Conservation (phyloP, 805 yeast genomes). For the Pichia sporocuriosa region DNA sequence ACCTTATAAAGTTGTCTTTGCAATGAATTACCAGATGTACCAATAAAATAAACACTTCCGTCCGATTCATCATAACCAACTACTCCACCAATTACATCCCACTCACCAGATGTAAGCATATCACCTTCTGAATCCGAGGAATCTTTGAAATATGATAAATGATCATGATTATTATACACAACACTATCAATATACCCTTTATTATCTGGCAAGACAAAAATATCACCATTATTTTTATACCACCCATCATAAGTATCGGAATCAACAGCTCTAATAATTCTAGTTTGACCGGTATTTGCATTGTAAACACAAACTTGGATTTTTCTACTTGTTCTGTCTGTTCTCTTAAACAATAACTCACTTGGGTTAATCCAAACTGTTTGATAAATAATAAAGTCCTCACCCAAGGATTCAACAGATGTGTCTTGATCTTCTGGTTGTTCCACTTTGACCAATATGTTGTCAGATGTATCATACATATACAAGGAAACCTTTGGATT, state of each 20-base stretch:
- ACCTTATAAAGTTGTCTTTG: conserved; percentile 56
- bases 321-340: conserved; percentile 55
- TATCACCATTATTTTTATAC: conserved; percentile 40
- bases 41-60: conserved; percentile 46
- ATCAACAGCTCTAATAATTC: conserved; percentile 37
- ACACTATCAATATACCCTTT: conserved; percentile 60
- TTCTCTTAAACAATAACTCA: conserved; percentile 48
- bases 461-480: conserved; percentile 32
- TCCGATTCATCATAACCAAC: conserved; percentile 41
- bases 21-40: conserved; percentile 49
- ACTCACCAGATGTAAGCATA: conserved; percentile 38
- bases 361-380: conserved; percentile 50
- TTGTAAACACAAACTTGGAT: conserved; percentile 45
- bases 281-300: conserved; percentile 25
- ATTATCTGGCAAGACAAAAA: conserved; percentile 33
- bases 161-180: conserved; percentile 50
- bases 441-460: conserved; percentile 20
- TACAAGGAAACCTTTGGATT: conserved; percentile 51
- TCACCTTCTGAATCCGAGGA: conserved; percentile 34
- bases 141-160: conserved; percentile 53
- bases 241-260: conserved; percentile 45
- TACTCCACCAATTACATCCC: conserved; percentile 47
- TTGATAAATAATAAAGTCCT: conserved; percentile 53
- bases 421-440: conserved; percentile 20
- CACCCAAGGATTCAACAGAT: conserved; percentile 22